Evolutionary conservation across 75 land plant genomes (phyloP).

Genomic region (Pinus albicaulis): DNA sequence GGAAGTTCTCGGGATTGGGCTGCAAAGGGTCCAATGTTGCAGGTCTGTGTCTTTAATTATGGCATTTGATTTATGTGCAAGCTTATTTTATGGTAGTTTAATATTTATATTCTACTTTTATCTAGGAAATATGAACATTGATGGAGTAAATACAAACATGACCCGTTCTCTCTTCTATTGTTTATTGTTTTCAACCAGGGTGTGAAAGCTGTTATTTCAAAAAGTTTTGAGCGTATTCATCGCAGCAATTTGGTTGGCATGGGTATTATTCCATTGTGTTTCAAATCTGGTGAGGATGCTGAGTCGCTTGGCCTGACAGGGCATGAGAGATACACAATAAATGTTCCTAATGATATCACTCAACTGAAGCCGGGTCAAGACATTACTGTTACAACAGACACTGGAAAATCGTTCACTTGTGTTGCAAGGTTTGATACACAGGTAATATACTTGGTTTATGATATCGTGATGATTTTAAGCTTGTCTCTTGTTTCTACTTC

Average conservation of each 20-base stretch:
- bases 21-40: constrained; percentile 92
- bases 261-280: constrained; percentile 88
- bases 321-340: constrained; percentile 75
- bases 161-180: not conserved
- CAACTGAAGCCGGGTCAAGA: constrained; percentile 93
- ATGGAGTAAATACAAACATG: not conserved
- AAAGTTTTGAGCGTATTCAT: constrained; percentile 93
- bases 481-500: too few species aligned
- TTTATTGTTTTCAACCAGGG: constrained; percentile 42
- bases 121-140: not conserved
- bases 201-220: constrained; percentile 90
- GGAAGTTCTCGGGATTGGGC: constrained; percentile 99
- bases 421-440: constrained; percentile 93
- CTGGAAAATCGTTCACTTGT: constrained; percentile 87
- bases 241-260: constrained; percentile 92
- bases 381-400: constrained; percentile 74
- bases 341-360: constrained; percentile 65
- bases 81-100: not conserved
- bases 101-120: not conserved
- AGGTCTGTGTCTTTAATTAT: constrained; percentile 33
- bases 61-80: not conserved
- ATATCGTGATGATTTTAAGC: not conserved
- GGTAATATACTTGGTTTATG: constrained; percentile 35
- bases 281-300: constrained; percentile 88
- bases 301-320: constrained; percentile 86